Evolutionary conservation across 1,139 yeast genomes (phyloP).

Genomic region (Petasospora rhodanensis): DNA sequence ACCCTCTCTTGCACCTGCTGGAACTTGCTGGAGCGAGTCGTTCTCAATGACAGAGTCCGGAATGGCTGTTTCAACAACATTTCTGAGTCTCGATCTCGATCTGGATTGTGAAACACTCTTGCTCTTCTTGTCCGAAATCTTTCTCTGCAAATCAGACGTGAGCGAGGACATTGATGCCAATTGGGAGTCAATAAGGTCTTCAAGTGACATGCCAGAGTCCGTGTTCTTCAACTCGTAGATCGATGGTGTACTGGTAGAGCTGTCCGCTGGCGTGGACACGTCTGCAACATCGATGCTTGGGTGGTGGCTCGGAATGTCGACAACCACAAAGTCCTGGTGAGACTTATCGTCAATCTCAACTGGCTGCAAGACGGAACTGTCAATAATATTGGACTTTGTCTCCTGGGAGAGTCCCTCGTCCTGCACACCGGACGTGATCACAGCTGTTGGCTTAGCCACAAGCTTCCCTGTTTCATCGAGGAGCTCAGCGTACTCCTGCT

Average conservation of each 20-base stretch:
- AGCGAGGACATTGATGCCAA: constrained; percentile 25
- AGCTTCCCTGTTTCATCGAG: constrained; percentile 51
- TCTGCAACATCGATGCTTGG: constrained; percentile 11
- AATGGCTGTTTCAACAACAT: constrained; percentile 13
- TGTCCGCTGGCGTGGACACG: constrained; percentile 6
- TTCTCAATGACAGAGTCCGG: constrained; percentile 30
- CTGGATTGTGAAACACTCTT: constrained; percentile 6
- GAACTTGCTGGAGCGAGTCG: constrained; percentile 32
- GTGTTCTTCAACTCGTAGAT: constrained; percentile 15
- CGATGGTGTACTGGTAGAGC: constrained; percentile 9
- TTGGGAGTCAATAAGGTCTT: constrained; percentile 27
- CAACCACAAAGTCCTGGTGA: constrained; percentile 21
- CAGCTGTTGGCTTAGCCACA: constrained; percentile 26
- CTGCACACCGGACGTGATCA: constrained; percentile 11
- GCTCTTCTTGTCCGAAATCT: constrained; percentile 11
- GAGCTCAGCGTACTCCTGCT: constrained; percentile 44
- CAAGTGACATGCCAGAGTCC: constrained; percentile 16
- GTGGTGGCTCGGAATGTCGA: constrained; percentile 19
- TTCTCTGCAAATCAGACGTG: constrained; percentile 18
- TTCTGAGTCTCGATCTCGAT: constrained; percentile 18
- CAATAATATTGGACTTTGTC: constrained; percentile 4
- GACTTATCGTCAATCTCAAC: constrained; percentile 15
- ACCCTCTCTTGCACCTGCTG: constrained; percentile 37
- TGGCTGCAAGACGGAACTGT: constrained; percentile 2
- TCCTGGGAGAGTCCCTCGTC: constrained; percentile 7